A percentile compares a stretch with the other conserved stretches of the same genome.
Evolutionary conservation across 1,139 yeast species (phyloP).

Genomic region (Arxiozyma heterogenica): DNA sequence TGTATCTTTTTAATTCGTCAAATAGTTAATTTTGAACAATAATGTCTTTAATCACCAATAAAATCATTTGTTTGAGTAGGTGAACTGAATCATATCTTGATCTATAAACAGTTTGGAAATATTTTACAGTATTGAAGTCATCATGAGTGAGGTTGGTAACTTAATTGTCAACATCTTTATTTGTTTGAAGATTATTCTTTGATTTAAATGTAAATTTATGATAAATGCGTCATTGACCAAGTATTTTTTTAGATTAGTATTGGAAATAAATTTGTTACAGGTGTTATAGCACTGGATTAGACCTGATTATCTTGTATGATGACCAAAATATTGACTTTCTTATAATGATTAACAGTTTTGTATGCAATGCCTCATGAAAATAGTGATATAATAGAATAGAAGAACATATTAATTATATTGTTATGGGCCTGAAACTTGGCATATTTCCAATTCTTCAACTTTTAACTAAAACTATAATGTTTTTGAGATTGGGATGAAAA

Average conservation of each 20-base stretch:
- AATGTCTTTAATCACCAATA: conserved; percentile 26
- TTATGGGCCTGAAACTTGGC: conserved; percentile 24
- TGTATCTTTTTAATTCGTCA: conserved; percentile 6
- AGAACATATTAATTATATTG: conserved; percentile 7
- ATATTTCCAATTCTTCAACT: conserved; percentile 23
- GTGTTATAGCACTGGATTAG: neutral
- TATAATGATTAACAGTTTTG: conserved; percentile 8
- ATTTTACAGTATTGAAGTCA: conserved; percentile 28
- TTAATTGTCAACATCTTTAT: conserved; percentile 34
- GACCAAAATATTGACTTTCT: conserved; percentile 10
- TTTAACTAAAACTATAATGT: conserved; percentile 27
- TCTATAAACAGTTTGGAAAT: conserved; percentile 38
- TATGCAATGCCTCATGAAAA: conserved; percentile 12
- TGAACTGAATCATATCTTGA: conserved; percentile 47
- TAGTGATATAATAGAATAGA: conserved; percentile 8
- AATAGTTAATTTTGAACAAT: conserved; percentile 10
- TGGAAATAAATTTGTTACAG: conserved; percentile 14
- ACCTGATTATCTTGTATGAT: conserved; percentile 11
- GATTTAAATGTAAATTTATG: conserved; percentile 13
- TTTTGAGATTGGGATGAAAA: conserved; percentile 30
- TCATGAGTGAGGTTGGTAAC: conserved; percentile 36
- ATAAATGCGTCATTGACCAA: conserved; percentile 28
- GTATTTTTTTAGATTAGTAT: conserved; percentile 9
- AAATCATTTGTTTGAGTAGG: conserved; percentile 35
- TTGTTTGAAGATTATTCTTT: conserved; percentile 30